phyloP scores from a whole-genome alignment of 495 filamentous ascomycete species.

The Trichoderma orchidacearum region DNA sequence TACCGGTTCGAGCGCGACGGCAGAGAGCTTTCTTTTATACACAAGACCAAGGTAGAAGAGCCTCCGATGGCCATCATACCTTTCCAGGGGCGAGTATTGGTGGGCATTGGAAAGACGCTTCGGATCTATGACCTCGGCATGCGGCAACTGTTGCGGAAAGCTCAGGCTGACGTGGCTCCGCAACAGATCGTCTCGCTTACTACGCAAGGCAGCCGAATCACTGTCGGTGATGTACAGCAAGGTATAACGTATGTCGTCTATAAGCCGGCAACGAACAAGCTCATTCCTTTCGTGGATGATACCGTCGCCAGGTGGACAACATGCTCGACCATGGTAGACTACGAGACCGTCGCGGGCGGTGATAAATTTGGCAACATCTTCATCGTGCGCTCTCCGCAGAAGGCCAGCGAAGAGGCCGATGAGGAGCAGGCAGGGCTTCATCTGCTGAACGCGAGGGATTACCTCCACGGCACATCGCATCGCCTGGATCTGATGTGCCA shows the following conservation, averaged over 20 bases:
- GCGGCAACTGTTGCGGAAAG: conserved; percentile 80
- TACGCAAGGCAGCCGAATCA: conserved; percentile 82
- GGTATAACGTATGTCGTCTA: conserved; percentile 85
- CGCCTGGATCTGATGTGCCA: conserved; percentile 73
- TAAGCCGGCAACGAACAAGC: conserved; percentile 77
- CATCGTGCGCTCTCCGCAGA: conserved; percentile 77
- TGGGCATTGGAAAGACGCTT: conserved; percentile 70
- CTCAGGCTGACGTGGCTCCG: conserved; percentile 65
- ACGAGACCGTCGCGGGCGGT: conserved; percentile 88
- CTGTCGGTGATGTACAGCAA: conserved; percentile 85
- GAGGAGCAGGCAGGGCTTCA: conserved; percentile 86
- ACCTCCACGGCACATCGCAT: conserved; percentile 79
- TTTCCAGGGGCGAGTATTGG: conserved; percentile 83
- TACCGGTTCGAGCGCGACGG: conserved; percentile 86
- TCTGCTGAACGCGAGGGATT: conserved; percentile 73
- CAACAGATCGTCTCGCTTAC: conserved; percentile 76
- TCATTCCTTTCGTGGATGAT: conserved; percentile 90
- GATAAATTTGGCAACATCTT: conserved; percentile 97
- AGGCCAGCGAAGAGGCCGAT: conserved; percentile 76
- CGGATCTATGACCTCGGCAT: conserved; percentile 85
- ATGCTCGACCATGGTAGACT: conserved; percentile 84
- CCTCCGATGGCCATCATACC: conserved; percentile 77
- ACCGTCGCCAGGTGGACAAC: conserved; percentile 79
- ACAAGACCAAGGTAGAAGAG: conserved; percentile 84
- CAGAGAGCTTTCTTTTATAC: conserved; percentile 77